A percentile compares a stretch with the other conserved stretches of the same genome.
These are phyloP conservation scores for Bipolaris cookei DNA, from an alignment of 2,329 filamentous ascomycete species.

Conservation along the genomic window DNA sequence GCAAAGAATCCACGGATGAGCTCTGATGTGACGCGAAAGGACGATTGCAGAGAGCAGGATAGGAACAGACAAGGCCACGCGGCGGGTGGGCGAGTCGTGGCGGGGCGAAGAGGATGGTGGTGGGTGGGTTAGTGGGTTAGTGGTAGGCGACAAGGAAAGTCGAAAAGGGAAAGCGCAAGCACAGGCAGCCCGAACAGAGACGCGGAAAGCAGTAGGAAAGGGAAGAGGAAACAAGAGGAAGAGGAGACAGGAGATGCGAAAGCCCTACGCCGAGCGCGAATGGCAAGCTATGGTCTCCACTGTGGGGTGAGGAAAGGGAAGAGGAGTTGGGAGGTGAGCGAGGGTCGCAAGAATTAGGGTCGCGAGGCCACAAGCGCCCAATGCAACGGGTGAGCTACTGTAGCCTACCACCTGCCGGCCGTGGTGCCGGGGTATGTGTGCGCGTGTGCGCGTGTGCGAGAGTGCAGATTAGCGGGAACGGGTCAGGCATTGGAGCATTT, in stretches of 20 bases:
- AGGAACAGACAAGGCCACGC: slow-evolving; percentile 22
- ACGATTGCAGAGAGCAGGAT: slow-evolving; percentile 16
- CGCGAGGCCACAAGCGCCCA: slow-evolving; percentile 28
- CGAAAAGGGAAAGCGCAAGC: slow-evolving; percentile 32
- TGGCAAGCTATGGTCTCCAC: slow-evolving; percentile 39
- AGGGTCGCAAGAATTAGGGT: slow-evolving; percentile 37
- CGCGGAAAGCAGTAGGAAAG: slow-evolving; percentile 44
- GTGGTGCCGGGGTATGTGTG: background rate
- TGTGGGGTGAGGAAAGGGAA: slow-evolving; percentile 45
- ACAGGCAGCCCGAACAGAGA: slow-evolving; percentile 32
- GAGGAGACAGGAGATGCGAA: slow-evolving; percentile 43
- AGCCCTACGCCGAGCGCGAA: slow-evolving; percentile 47
- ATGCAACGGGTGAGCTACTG: slow-evolving; percentile 25
- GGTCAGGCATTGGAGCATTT: background rate
- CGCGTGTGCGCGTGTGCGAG: too few species aligned
- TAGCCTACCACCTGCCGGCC: slow-evolving; percentile 17
- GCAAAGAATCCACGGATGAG: slow-evolving; percentile 6
- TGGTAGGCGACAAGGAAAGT: slow-evolving; percentile 41
- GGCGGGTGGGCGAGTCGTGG: slow-evolving; percentile 20
- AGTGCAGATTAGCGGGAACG: background rate
- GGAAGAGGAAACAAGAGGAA: slow-evolving; percentile 48
- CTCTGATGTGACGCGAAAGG: slow-evolving; percentile 12
- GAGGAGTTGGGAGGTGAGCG: slow-evolving; percentile 31
- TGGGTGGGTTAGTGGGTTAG: slow-evolving; percentile 17
- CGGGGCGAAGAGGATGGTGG: slow-evolving; percentile 26